Base-by-base conservation (phyloP, 176 grass and related monocot genomes). In the Pharus latifolius region DNA sequence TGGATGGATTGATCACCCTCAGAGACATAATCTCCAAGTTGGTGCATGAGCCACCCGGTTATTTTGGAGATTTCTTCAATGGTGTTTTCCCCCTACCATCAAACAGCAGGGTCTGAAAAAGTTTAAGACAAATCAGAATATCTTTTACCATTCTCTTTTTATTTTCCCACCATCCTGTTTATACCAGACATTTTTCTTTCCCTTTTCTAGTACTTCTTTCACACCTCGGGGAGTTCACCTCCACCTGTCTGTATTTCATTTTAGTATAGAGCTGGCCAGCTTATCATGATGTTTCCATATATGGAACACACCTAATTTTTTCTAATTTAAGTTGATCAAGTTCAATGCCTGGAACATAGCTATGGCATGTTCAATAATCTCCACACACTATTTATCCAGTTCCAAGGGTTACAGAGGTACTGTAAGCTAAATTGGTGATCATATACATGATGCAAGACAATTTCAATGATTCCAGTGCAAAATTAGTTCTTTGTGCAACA, bases 31-130 rank as follows among this genome's bases (percentile, higher is more conserved):
- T 96, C 65, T 82, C 88, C 30, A 96, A 85, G 77, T 32, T 96
- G 78, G 92, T 96, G 33, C 84, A 89, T 16, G 88, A 92, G 55
- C 92, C 92, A 1, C 82, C 82, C 2, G 86, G 87, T 29, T 96
- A 89, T 57, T 96, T 92, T 28, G 88, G 88, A 30, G 92, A 96
- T 44, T 96, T 96, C 85, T 96, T 96, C 63, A 88, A 96, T 68
- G 79, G 85, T 12, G 90, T 93, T 33, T 74, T 93, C 30, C 90
- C 82, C 56, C 76, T 89, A 54, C 85, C 82, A 27, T 65, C 85
- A 20, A 79, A 82, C 67, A 89, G 82, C 63, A 88, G 82, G 38
- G 90, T 93, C 56, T 93, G 60, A 87, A 60, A 33, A 45, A 10
- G 5, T 30, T 32, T 20, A 58, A 73, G 61, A 12, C 45, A 41